Percentiles rank a stretch among this genome's conserved stretches.
phyloP scores from a whole-genome alignment of 2,329 filamentous ascomycete species.

The Endoconidiophora polonica region DNA sequence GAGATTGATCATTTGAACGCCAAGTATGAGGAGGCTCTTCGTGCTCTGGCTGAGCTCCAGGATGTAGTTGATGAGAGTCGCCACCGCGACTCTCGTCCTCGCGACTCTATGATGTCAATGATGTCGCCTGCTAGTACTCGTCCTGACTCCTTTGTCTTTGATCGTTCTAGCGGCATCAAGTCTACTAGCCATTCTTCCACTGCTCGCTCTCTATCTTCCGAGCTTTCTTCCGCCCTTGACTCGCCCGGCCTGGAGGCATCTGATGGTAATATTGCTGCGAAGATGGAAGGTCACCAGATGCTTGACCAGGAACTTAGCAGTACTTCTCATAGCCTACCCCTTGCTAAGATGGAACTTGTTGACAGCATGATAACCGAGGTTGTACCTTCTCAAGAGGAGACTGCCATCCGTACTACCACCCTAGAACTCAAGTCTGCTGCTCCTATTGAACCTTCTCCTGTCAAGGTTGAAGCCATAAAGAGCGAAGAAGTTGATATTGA shows the following conservation, averaged over 20 bases:
- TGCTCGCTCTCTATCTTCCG: conserved; percentile 82
- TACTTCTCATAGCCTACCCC: background rate
- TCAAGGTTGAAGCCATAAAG: conserved; percentile 2
- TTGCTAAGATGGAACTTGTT: conserved; percentile 7
- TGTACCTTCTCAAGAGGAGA: conserved; percentile 6
- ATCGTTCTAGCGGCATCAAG: conserved; percentile 56
- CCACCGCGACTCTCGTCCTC: conserved; percentile 36
- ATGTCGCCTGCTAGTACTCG: conserved; percentile 35
- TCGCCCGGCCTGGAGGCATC: conserved; percentile 45
- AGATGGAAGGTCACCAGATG: conserved; percentile 18
- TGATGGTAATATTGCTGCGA: conserved; percentile 28
- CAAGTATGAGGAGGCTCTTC: conserved; percentile 83
- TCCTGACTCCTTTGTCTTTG: conserved; percentile 72
- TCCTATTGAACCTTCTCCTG: conserved; percentile 4
- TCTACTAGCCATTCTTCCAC: conserved; percentile 48
- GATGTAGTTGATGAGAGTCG: conserved; percentile 68
- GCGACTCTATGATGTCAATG: conserved; percentile 40
- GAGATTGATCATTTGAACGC: conserved; percentile 68
- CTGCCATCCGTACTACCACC: background rate
- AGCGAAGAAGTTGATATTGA: background rate
- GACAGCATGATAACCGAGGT: conserved; percentile 8
- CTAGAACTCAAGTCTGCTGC: conserved; percentile 4
- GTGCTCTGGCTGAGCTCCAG: conserved; percentile 67
- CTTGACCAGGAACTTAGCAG: conserved; percentile 1
- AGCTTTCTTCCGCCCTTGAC: conserved; percentile 75